phyloP scores from a whole-genome alignment of 495 filamentous ascomycete species.

The Polyplosphaeria fusca region DNA sequence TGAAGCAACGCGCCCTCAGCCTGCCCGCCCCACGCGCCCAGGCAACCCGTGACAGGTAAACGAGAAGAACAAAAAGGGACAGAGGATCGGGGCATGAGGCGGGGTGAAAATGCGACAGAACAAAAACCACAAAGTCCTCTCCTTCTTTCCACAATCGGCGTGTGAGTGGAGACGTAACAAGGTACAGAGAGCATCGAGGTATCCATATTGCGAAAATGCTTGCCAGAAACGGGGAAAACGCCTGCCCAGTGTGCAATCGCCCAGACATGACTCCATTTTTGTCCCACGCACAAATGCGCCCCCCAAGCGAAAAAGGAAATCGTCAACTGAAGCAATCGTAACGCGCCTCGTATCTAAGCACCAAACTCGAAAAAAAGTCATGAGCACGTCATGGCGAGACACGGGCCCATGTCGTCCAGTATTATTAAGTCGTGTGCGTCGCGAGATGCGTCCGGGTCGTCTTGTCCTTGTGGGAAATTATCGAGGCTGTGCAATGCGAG shows the following conservation, averaged over 20 bases:
- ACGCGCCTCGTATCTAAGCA: background rate
- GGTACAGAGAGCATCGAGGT: slow-evolving; percentile 22
- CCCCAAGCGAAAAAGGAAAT: background rate
- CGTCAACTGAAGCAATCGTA: background rate
- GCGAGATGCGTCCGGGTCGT: background rate
- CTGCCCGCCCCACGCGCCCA: background rate
- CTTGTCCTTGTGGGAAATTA: background rate
- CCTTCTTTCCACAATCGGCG: background rate
- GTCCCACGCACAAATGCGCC: slow-evolving; percentile 25
- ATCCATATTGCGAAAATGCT: slow-evolving; percentile 27
- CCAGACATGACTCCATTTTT: slow-evolving; percentile 29
- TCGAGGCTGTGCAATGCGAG: background rate
- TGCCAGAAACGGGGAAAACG: slow-evolving; percentile 21
- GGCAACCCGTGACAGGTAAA: background rate
- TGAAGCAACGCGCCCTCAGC: too few relatives aligned
- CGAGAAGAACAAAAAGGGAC: background rate
- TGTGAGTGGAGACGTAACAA: background rate
- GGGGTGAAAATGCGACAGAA: background rate
- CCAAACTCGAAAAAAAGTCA: background rate
- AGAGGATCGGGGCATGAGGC: background rate
- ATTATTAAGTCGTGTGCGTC: background rate
- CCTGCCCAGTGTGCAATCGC: slow-evolving; percentile 23
- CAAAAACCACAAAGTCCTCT: background rate
- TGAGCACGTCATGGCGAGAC: background rate
- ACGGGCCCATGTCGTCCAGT: background rate